Percentiles rank a stretch among this genome's conserved stretches.
Evolutionary conservation across 192 early-diverging fungal genomes (phyloP).

Genomic region (Diversispora epigaea): DNA sequence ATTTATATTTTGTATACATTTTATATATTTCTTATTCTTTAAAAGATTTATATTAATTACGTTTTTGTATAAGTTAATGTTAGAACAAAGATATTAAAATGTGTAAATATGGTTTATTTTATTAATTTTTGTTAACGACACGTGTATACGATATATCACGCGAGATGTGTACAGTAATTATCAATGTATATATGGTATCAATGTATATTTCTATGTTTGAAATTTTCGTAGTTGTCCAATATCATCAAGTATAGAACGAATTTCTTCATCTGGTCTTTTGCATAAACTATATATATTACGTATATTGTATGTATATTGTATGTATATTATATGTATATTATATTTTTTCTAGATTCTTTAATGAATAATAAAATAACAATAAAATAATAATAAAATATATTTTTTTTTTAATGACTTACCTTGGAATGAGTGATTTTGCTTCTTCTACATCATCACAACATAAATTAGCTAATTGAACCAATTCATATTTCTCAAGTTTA

Average conservation of each 20-base stretch:
- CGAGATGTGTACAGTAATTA: too few relatives aligned
- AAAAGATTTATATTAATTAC: too few relatives aligned
- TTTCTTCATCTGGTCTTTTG: constrained; percentile 23
- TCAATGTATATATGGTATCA: too few relatives aligned
- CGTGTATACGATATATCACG: too few relatives aligned
- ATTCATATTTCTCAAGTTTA: constrained; percentile 50
- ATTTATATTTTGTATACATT: too few relatives aligned
- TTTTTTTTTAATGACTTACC: constrained; percentile 46
- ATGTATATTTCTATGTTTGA: background rate
- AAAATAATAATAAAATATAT: background rate
- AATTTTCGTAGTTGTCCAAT: constrained; percentile 26
- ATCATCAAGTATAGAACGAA: constrained; percentile 28
- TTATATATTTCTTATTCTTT: too few relatives aligned
- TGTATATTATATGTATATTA: too few relatives aligned
- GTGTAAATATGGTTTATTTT: too few relatives aligned
- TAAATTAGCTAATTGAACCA: constrained; percentile 88
- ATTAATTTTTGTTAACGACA: too few relatives aligned
- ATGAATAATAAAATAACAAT: background rate
- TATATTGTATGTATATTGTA: too few relatives aligned
- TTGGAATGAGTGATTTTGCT: constrained; percentile 87
- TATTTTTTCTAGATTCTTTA: background rate
- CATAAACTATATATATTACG: background rate
- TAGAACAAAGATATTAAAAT: too few relatives aligned
- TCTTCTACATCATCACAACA: constrained; percentile 91
- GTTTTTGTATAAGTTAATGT: too few relatives aligned